phyloP scores from a whole-genome alignment of 352 stramenopile species.

The Pythium aristosporum region DNA sequence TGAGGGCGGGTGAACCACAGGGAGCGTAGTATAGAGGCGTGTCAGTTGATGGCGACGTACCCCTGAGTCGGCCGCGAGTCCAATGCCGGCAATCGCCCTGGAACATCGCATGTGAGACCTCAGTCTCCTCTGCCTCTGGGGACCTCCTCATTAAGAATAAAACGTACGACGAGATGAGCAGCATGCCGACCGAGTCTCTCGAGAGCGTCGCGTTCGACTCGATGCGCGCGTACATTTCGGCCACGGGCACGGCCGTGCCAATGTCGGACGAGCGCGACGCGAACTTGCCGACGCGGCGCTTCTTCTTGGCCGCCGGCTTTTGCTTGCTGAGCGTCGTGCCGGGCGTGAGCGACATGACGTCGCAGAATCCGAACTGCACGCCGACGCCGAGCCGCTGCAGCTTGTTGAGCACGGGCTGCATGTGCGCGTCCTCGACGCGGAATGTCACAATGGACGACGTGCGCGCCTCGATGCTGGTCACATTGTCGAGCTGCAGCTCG shows the following conservation, averaged over 20 bases:
- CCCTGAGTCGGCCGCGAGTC: slow-evolving; percentile 68
- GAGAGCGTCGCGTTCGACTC: slow-evolving; percentile 81
- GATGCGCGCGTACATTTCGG: slow-evolving; percentile 86
- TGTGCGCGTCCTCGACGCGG: slow-evolving; percentile 80
- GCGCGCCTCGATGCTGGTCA: slow-evolving; percentile 80
- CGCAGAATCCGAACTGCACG: slow-evolving; percentile 85
- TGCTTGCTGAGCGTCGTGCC: slow-evolving; percentile 76
- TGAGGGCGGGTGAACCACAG: not conserved
- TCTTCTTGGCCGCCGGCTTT: slow-evolving; percentile 44
- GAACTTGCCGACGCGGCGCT: slow-evolving; percentile 62
- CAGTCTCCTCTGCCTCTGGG: not conserved
- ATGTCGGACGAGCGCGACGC: slow-evolving; percentile 79
- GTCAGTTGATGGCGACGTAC: slow-evolving; percentile 25
- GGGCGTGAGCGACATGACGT: slow-evolving; percentile 87
- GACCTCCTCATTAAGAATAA: not conserved
- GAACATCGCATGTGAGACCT: not conserved
- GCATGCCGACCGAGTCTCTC: slow-evolving; percentile 79
- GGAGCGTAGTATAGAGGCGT: not conserved
- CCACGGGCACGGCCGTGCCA: slow-evolving; percentile 78
- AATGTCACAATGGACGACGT: slow-evolving; percentile 88
- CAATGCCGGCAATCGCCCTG: slow-evolving; percentile 79
- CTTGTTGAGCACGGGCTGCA: slow-evolving; percentile 82
- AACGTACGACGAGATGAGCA: slow-evolving; percentile 83
- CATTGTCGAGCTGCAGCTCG: slow-evolving; percentile 80
- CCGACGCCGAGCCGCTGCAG: slow-evolving; percentile 80